phyloP scores from a whole-genome alignment of 2,329 filamentous ascomycete species.

The Aspergillus sp. region DNA sequence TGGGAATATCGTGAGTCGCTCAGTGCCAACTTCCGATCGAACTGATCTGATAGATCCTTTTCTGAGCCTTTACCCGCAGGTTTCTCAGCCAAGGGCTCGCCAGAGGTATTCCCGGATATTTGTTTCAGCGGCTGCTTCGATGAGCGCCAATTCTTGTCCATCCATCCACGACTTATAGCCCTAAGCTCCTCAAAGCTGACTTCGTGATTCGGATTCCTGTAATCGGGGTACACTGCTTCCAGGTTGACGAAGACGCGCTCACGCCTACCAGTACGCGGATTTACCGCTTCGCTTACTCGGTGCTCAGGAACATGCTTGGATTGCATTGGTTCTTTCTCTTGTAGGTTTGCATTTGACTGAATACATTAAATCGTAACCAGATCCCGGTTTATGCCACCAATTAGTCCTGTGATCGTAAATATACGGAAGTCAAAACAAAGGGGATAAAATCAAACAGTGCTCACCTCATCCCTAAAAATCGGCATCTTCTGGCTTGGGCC shows the following conservation, averaged over 20 bases:
- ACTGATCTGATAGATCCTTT: slow-evolving; percentile 20
- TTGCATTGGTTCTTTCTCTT: slow-evolving; percentile 29
- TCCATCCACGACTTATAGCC: slow-evolving; percentile 64
- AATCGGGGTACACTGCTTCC: slow-evolving; percentile 73
- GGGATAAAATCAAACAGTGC: slow-evolving; percentile 38
- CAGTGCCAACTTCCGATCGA: slow-evolving; percentile 25
- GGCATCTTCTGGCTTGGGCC: slow-evolving; percentile 69
- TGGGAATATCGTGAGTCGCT: slow-evolving; percentile 10
- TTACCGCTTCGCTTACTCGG: slow-evolving; percentile 72
- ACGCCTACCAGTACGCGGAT: slow-evolving; percentile 71
- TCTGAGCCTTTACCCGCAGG: slow-evolving; percentile 13
- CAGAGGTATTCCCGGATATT: slow-evolving; percentile 36
- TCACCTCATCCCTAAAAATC: slow-evolving; percentile 94
- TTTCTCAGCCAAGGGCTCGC: slow-evolving; percentile 8
- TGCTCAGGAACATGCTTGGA: slow-evolving; percentile 57
- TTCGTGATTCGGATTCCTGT: slow-evolving; percentile 62
- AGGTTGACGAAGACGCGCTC: slow-evolving; percentile 85
- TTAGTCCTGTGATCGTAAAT: slow-evolving; percentile 98
- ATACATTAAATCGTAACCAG: slow-evolving; percentile 44
- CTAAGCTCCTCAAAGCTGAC: slow-evolving; percentile 87
- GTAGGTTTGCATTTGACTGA: slow-evolving; percentile 38
- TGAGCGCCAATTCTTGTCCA: slow-evolving; percentile 46
- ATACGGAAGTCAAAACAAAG: slow-evolving; percentile 46
- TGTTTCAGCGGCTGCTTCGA: slow-evolving; percentile 48
- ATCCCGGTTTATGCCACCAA: slow-evolving; percentile 45